Conservation (phyloP, 1,284 basidiomycete species). For the Peniophora sp. region DNA sequence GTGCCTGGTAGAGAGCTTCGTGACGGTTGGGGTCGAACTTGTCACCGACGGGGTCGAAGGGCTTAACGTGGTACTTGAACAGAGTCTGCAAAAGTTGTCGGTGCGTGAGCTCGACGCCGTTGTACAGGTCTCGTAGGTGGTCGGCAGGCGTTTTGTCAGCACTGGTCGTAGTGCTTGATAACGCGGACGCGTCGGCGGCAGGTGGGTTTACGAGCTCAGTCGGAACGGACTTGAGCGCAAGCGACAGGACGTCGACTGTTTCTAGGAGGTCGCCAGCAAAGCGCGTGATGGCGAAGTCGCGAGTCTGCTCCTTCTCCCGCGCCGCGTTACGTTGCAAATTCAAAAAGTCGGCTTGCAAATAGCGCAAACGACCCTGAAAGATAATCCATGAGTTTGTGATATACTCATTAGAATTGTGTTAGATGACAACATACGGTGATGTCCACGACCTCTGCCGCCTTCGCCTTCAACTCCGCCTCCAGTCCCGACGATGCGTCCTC, state of each 20-base stretch:
- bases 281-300: constrained; percentile 87
- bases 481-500: constrained; percentile 22
- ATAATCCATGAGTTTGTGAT: constrained; percentile 7
- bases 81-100: constrained; percentile 86
- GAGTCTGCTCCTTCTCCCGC: constrained; percentile 87
- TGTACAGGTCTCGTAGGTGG: constrained; percentile 67
- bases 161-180: constrained; percentile 21
- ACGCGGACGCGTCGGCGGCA: constrained; percentile 9
- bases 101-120: constrained; percentile 90
- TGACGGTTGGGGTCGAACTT: constrained; percentile 92
- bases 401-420: too few species aligned
- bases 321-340: constrained; percentile 89
- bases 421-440: constrained; percentile 50
- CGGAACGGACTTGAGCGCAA: constrained; percentile 87
- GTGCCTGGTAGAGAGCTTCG: constrained; percentile 93
- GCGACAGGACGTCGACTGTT: constrained; percentile 85
- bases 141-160: constrained; percentile 45
- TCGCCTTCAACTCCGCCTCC: constrained; percentile 52
- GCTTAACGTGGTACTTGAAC: constrained; percentile 85
- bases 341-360: constrained; percentile 90
- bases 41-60: constrained; percentile 89
- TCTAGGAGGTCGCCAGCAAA: constrained; percentile 89
- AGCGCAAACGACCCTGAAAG: constrained; percentile 73
- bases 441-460: constrained; percentile 67
- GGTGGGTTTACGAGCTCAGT: constrained; percentile 29